Percentiles rank a stretch among this genome's conserved stretches.
Conservation (phyloP, 1,284 basidiomycete genomes). For the Ustilago curta region DNA sequence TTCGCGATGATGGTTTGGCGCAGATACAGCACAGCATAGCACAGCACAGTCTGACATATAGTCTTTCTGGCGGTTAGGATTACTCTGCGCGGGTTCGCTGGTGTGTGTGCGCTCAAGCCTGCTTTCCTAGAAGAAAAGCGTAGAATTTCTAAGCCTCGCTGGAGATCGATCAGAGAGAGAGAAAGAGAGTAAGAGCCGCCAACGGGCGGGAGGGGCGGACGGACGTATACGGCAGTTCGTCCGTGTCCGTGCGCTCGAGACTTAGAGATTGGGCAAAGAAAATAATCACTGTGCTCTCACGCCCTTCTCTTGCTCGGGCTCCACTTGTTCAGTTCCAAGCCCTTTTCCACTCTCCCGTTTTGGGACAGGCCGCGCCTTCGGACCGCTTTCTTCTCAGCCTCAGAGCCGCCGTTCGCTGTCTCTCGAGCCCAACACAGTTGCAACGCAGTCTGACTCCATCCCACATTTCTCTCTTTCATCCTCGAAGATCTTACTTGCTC, state of each 20-base stretch:
- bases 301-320: neutral
- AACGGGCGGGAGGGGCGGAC: neutral
- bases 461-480: slow-evolving; percentile 16
- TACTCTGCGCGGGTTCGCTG: neutral
- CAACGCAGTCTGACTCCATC: slow-evolving; percentile 8
- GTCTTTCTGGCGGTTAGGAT: neutral
- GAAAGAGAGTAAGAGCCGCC: no score
- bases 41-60: neutral
- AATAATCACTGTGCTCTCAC: neutral
- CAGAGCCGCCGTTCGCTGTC: slow-evolving; percentile 1
- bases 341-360: neutral
- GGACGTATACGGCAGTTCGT: slow-evolving; percentile 1
- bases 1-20: neutral
- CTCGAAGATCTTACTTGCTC: slow-evolving; percentile 13
- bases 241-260: slow-evolving; percentile 12
- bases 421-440: neutral
- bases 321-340: neutral
- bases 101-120: slow-evolving; percentile 3
- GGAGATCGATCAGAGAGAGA: slow-evolving; percentile 6
- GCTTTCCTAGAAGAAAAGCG: neutral
- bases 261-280: neutral
- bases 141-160: slow-evolving; percentile 6
- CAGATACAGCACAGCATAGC: neutral
- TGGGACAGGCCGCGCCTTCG: slow-evolving; percentile 23
- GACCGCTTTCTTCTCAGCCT: slow-evolving; percentile 35